A percentile compares a stretch with the other conserved stretches of the same genome.
Conservation (phyloP, 2,329 filamentous ascomycete species). For the Cryphonectria japonica region DNA sequence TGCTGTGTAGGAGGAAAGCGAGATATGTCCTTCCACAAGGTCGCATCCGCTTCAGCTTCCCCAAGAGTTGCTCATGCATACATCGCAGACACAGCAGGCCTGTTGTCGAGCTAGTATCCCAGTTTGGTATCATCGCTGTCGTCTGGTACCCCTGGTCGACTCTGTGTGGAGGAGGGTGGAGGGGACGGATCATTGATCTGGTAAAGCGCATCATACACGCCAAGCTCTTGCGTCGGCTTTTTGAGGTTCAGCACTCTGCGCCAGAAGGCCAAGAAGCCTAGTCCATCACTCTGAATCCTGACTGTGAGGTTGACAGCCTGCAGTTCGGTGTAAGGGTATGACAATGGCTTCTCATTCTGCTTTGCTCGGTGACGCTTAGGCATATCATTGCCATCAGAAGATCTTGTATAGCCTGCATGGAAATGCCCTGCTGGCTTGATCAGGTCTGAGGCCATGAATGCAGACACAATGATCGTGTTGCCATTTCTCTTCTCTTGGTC, state of each 20-base stretch:
- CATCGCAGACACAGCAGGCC: background rate
- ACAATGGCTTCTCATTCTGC: background rate
- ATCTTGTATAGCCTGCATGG: background rate
- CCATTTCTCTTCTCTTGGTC: background rate
- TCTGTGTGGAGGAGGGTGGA: background rate
- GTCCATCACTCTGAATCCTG: background rate
- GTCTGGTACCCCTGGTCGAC: background rate
- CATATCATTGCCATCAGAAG: background rate
- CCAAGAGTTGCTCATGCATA: background rate
- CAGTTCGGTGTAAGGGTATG: background rate
- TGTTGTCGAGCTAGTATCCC: background rate
- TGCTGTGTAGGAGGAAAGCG: background rate
- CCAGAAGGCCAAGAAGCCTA: background rate
- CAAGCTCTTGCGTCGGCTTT: background rate
- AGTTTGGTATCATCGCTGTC: background rate
- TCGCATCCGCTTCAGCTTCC: background rate
- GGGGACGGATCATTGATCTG: background rate
- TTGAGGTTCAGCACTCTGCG: background rate
- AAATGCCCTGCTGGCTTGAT: constrained; percentile 8
- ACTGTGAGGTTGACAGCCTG: background rate
- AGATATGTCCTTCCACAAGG: background rate
- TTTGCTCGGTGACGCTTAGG: background rate
- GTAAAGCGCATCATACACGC: background rate
- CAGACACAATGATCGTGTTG: background rate
- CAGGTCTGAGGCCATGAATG: background rate